These are phyloP conservation scores for Scopulariopsis brevicaulis DNA, from an alignment of 2,329 filamentous ascomycete genomes.

Conservation along the genomic window DNA sequence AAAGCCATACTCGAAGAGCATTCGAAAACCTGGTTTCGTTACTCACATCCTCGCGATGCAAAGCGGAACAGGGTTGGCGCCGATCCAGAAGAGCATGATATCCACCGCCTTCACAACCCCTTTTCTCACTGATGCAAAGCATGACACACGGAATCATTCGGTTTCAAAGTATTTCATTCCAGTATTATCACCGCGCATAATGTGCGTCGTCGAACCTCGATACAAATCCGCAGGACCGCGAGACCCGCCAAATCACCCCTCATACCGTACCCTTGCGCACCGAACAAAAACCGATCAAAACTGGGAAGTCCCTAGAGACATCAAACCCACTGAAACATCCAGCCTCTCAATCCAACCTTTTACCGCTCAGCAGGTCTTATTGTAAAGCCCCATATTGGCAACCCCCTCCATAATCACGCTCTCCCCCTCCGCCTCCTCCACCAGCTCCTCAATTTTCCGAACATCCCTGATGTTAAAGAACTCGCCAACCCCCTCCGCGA, in stretches of 20 bases:
- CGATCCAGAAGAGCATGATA: too few species aligned
- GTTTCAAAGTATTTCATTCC: too few species aligned
- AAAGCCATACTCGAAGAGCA: background rate
- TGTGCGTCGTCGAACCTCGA: too few species aligned
- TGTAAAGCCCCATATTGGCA: background rate
- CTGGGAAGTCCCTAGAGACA: background rate
- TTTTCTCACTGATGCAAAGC: too few species aligned
- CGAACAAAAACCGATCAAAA: background rate
- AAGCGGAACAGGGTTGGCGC: too few species aligned
- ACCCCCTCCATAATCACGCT: slow-evolving; percentile 7
- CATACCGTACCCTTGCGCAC: background rate
- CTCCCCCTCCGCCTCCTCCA: slow-evolving; percentile 18
- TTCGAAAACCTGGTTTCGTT: background rate
- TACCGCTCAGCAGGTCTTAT: too few species aligned
- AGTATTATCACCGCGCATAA: too few species aligned
- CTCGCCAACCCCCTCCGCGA: slow-evolving; percentile 55
- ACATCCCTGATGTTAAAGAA: slow-evolving; percentile 70
- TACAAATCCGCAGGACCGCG: background rate
- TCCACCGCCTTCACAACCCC: too few species aligned
- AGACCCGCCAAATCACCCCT: background rate
- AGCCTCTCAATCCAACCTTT: background rate
- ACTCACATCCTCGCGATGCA: background rate
- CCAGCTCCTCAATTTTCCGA: slow-evolving; percentile 52
- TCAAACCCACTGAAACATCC: background rate
- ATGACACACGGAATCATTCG: too few species aligned